Conservation (phyloP, 2,329 filamentous ascomycete genomes). For the Aspergillus tamarii region DNA sequence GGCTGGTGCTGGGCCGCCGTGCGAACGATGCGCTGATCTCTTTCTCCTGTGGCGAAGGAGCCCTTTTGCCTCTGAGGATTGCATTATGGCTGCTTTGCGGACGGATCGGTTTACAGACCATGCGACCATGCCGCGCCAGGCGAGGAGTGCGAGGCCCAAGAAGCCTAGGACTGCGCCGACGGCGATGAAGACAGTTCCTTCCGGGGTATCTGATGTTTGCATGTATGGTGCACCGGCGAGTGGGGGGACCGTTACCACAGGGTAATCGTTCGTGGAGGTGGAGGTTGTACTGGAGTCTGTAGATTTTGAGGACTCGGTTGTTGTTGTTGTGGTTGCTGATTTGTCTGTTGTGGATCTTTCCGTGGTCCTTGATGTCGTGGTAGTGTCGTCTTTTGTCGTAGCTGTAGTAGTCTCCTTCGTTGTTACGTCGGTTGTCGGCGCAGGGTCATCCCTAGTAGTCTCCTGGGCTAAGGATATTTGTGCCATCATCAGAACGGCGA, state of each 20-base stretch:
- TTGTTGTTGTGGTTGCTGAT: constrained; percentile 28
- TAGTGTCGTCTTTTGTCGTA: constrained; percentile 24
- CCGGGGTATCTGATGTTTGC: constrained; percentile 80
- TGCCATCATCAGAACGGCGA: constrained; percentile 18
- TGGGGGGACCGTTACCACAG: constrained; percentile 76
- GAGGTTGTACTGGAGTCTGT: constrained; percentile 46
- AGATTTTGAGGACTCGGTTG: constrained; percentile 27
- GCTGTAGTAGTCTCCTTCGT: constrained; percentile 18
- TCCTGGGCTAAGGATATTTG: constrained; percentile 23
- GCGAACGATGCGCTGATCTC: constrained; percentile 31
- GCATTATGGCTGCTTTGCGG: constrained; percentile 77
- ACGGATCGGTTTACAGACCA: constrained; percentile 93
- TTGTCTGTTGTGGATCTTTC: constrained; percentile 18
- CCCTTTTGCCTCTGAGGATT: constrained; percentile 73
- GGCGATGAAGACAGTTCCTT: constrained; percentile 94
- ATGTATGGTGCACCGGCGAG: constrained; percentile 87
- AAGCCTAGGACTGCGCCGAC: constrained; percentile 87
- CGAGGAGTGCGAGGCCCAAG: constrained; percentile 76
- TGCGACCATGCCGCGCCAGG: constrained; percentile 85
- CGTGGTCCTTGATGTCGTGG: constrained; percentile 23
- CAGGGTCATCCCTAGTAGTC: constrained; percentile 17
- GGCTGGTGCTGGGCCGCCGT: constrained; percentile 35
- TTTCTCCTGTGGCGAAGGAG: constrained; percentile 55
- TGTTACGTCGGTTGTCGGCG: constrained; percentile 26
- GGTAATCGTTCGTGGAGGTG: constrained; percentile 55